Evolutionary conservation across 371 early-diverging fungal genomes (phyloP), one percentile per base, ranked within the genome.

Genomic region (Choanephora cucurbitarum): DNA sequence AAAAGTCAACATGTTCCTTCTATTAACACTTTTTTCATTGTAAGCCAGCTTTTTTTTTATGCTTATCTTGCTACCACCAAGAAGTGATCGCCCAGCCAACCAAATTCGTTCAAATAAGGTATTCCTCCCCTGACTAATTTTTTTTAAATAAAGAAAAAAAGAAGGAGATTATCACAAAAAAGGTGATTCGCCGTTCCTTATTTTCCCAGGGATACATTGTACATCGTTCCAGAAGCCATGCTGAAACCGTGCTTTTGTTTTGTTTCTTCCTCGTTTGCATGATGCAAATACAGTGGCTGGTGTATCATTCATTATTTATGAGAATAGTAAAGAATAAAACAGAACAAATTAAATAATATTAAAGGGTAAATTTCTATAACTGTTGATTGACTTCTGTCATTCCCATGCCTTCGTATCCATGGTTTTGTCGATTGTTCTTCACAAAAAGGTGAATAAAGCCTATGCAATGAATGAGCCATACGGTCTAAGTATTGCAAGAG

Each of bases 401-500:
- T 47, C 68, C 70, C 68, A 76, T 66, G 21, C 71, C 76, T 31
- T 62, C 68, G 62, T 77, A 77, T 21, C 71, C 78, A 55, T 48
- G 49, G 21, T 53, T 66, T 41, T n/a, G n/a, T n/a, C n/a, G n/a
- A n/a, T n/a, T n/a, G n/a, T 57, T 37, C 43, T 57, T 52, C 49
- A 59, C 57, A 18, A 74, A 23, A 31, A 63, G 47, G 39, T 33
- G 21, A 22, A 48, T 57, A 21, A 60, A 23, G 41, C 37, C 72
- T 67, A 57, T 45, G 44, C 41, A 15, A 45, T 13, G 6, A 42
- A 4, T 43, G 18, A 33, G 17, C 17, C 7, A 10, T 33, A 11
- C 37, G 23, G 21, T 46, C 51, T 33, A 55, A 37, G 19, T 17
- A 34, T 43, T 22, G 11, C 23, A n/a, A n/a, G n/a, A n/a, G 15